phyloP scores from a whole-genome alignment of 1,284 basidiomycete species.

The Naganishia sp. region DNA sequence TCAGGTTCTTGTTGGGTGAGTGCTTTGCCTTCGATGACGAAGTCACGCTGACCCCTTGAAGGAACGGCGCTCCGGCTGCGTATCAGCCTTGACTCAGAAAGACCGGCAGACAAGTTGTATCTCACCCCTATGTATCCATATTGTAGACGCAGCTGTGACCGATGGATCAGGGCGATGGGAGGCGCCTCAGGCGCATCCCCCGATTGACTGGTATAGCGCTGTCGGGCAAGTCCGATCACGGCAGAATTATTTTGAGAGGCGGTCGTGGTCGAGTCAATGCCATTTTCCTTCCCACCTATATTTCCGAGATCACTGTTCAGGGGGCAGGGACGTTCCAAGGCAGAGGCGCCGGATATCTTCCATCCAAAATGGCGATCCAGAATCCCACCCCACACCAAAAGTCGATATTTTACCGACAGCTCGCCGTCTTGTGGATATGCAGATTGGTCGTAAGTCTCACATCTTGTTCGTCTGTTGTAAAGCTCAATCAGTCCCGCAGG shows the following conservation, averaged over 20 bases:
- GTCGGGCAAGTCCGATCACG: too few relatives aligned
- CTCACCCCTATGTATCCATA: conserved; percentile 1
- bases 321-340: too few relatives aligned
- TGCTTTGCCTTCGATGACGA: not conserved
- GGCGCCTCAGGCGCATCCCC: not conserved
- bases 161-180: not conserved
- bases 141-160: not conserved
- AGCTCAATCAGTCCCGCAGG: conserved; percentile 4
- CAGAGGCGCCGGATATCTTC: not conserved
- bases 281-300: too few relatives aligned
- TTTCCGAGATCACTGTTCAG: too few relatives aligned
- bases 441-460: conserved; percentile 1
- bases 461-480: not conserved
- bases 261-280: too few relatives aligned
- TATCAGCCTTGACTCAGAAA: conserved; percentile 9
- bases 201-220: not conserved
- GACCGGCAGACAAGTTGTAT: not conserved
- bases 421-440: conserved; percentile 16
- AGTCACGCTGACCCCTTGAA: not conserved
- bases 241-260: too few relatives aligned
- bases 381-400: conserved; percentile 9
- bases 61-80: conserved; percentile 8
- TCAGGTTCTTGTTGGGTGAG: conserved; percentile 44
- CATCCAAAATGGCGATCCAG: conserved; percentile 16
- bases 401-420: conserved; percentile 13